These are phyloP conservation scores for Lachnellula willkommii DNA, from an alignment of 2,329 filamentous ascomycete genomes.

Conservation along the genomic window DNA sequence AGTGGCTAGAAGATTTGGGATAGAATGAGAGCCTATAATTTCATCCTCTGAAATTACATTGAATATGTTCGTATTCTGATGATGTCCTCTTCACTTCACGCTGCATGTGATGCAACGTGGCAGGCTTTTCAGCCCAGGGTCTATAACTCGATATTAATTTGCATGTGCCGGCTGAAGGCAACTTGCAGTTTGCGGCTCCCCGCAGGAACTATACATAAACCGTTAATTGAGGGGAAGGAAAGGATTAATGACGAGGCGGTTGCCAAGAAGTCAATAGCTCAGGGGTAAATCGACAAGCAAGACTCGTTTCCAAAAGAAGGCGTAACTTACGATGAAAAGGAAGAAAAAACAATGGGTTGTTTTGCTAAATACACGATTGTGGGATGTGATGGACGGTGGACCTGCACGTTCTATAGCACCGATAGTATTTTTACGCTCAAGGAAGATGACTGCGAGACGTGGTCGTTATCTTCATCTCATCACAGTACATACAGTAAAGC, in stretches of 20 bases:
- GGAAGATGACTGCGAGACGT: not conserved
- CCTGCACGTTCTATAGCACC: too few relatives aligned
- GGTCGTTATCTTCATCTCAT: not conserved
- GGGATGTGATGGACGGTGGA: too few relatives aligned
- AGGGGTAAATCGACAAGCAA: too few relatives aligned
- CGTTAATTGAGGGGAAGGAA: not conserved
- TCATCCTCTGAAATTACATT: not conserved
- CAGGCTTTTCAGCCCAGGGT: not conserved
- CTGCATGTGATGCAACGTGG: slow-evolving; percentile 11
- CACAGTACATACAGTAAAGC: not conserved
- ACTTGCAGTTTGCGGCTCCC: slow-evolving; percentile 6
- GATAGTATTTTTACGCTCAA: too few relatives aligned
- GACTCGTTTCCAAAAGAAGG: too few relatives aligned
- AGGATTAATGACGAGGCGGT: not conserved
- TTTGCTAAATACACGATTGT: too few relatives aligned
- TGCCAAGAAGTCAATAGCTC: too few relatives aligned
- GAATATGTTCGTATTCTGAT: slow-evolving; percentile 1
- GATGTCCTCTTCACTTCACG: not conserved
- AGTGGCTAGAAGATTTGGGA: slow-evolving; percentile 44
- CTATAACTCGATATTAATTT: not conserved
- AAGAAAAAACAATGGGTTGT: too few relatives aligned
- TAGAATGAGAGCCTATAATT: slow-evolving; percentile 13
- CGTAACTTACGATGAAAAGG: too few relatives aligned
- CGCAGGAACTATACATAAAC: not conserved
- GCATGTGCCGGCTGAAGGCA: slow-evolving; percentile 2